These are phyloP conservation scores for Bisporella sp. DNA, from an alignment of 2,329 filamentous ascomycete genomes.

Conservation along the genomic window DNA sequence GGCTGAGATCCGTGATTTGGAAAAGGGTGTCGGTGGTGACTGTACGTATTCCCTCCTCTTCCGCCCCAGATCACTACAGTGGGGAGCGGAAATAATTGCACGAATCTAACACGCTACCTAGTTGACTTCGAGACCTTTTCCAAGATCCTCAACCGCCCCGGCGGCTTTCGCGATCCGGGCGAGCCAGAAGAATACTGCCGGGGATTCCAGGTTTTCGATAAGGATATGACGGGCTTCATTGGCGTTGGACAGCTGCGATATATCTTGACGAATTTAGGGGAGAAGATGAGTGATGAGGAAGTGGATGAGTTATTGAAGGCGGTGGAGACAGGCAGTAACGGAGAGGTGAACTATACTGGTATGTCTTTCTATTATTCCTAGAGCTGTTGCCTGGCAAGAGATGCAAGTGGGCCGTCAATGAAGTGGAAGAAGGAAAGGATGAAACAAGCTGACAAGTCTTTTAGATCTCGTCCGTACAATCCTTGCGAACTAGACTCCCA, in stretches of 20 bases:
- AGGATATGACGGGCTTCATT: constrained; percentile 97
- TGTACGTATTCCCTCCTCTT: constrained; percentile 55
- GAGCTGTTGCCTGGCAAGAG: not conserved
- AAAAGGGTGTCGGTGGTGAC: constrained; percentile 82
- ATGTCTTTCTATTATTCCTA: constrained; percentile 28
- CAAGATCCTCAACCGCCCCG: constrained; percentile 93
- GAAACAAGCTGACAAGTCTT: constrained; percentile 5
- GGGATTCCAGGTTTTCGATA: constrained; percentile 98
- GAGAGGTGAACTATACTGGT: constrained; percentile 98
- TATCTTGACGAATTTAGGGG: constrained; percentile 92
- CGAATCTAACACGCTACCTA: constrained; percentile 30
- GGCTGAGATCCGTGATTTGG: constrained; percentile 84
- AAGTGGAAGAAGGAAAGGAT: not conserved
- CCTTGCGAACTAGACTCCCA: constrained; percentile 62
- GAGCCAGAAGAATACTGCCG: constrained; percentile 98
- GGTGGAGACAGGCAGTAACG: constrained; percentile 80
- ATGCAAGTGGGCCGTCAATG: not conserved
- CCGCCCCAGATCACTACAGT: not conserved
- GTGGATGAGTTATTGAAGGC: constrained; percentile 98
- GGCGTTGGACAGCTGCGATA: constrained; percentile 97
- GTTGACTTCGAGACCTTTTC: constrained; percentile 98
- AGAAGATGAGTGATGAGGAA: constrained; percentile 99
- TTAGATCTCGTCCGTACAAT: constrained; percentile 79
- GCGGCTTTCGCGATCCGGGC: constrained; percentile 95
- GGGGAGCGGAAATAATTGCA: too few relatives aligned